These are phyloP conservation scores for Biscutella laevigata DNA, from an alignment of 441 rosid species.

Conservation along the genomic window DNA sequence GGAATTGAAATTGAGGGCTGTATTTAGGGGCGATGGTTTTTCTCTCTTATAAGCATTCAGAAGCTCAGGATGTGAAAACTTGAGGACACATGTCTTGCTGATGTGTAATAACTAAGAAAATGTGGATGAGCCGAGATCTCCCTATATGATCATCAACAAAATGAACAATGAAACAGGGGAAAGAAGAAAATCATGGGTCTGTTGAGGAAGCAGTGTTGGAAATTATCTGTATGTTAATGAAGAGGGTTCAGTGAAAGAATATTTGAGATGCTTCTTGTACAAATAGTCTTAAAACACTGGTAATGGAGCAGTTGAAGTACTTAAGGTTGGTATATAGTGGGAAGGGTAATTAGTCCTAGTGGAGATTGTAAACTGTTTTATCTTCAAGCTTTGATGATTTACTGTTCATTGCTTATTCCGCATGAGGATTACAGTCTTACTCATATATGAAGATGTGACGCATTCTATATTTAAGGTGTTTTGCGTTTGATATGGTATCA, in stretches of 20 bases:
- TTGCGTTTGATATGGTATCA: not conserved
- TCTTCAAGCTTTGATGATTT: conserved; percentile 4
- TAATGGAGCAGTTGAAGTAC: not conserved
- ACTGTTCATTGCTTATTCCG: not conserved
- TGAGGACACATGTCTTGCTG: not conserved
- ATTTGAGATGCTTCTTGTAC: not conserved
- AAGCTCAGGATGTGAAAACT: not conserved
- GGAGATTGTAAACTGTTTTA: no score
- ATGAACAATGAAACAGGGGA: not conserved
- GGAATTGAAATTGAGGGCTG: no score
- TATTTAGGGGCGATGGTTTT: not conserved
- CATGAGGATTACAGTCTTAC: not conserved
- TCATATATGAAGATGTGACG: not conserved
- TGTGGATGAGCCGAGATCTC: not conserved
- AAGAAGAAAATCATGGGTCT: not conserved
- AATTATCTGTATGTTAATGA: not conserved
- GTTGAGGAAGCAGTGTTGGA: not conserved
- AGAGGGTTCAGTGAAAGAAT: not conserved
- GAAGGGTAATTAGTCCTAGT: not conserved
- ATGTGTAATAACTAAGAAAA: not conserved
- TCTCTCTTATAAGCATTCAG: conserved; percentile 1
- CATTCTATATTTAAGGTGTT: not conserved
- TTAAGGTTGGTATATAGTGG: conserved; percentile 3
- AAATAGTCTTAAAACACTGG: not conserved
- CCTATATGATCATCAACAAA: not conserved